These are phyloP conservation scores for Ophiostoma piceae DNA, from an alignment of 2,329 filamentous ascomycete species.

Conservation along the genomic window DNA sequence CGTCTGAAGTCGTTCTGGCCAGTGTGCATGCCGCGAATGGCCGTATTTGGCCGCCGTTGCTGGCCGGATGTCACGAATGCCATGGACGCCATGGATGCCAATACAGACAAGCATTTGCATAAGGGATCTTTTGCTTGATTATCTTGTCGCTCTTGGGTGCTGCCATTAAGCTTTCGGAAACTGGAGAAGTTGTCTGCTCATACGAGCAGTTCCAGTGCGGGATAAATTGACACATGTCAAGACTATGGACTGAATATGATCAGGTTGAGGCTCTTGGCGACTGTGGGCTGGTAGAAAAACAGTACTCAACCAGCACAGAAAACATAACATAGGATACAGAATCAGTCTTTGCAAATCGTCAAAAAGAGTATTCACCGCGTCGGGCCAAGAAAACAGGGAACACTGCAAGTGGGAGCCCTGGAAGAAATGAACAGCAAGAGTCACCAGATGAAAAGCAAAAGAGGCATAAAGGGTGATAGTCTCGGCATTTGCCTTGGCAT, in stretches of 20 bases:
- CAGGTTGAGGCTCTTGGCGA: background rate
- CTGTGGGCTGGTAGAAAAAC: background rate
- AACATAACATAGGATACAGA: background rate
- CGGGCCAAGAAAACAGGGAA: conserved; percentile 1
- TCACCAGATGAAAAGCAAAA: background rate
- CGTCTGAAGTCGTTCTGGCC: background rate
- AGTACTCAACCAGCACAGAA: background rate
- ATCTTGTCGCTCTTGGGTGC: background rate
- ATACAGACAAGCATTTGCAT: background rate
- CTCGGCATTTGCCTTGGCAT: conserved; percentile 10
- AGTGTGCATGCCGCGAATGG: background rate
- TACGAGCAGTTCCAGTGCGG: background rate
- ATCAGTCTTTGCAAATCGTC: background rate
- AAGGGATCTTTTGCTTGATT: background rate
- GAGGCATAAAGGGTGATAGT: background rate
- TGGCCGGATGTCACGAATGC: background rate
- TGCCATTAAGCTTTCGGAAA: background rate
- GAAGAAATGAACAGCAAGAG: background rate
- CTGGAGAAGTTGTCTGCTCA: background rate
- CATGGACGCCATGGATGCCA: conserved; percentile 4
- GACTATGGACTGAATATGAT: background rate
- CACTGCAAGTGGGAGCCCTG: background rate
- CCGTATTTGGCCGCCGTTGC: background rate
- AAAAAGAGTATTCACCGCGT: background rate
- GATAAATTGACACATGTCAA: background rate